A percentile compares a stretch with the other conserved stretches of the same genome.
Evolutionary conservation across 176 grass and related monocot species (phyloP).

Genomic region (Typha latifolia): DNA sequence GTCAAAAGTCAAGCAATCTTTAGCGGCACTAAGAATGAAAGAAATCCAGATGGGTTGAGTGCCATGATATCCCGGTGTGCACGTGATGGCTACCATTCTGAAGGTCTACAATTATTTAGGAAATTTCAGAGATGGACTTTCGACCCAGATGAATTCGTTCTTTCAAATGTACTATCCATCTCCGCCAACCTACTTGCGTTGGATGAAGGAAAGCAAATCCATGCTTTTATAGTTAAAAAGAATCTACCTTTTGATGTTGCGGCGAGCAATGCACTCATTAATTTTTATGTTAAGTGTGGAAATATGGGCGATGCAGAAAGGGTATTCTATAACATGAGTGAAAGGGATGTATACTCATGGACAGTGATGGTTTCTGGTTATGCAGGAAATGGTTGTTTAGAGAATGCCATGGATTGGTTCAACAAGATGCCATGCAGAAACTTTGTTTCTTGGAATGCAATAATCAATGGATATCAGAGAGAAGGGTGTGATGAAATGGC

Average conservation of each 20-base stretch:
- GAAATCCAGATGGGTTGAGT: background rate
- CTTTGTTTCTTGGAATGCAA: slow-evolving; percentile 11
- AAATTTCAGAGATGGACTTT: background rate
- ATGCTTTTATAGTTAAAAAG: slow-evolving; percentile 14
- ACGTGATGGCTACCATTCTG: background rate
- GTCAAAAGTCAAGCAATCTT: background rate
- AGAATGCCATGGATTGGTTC: background rate
- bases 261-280: slow-evolving; percentile 6
- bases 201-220: slow-evolving; percentile 12
- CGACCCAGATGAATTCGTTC: slow-evolving; percentile 12
- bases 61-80: background rate
- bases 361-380: no score
- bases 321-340: slow-evolving; percentile 1
- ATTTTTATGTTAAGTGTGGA: slow-evolving; percentile 20
- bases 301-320: background rate
- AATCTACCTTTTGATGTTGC: slow-evolving; percentile 13
- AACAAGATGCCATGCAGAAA: slow-evolving; percentile 17
- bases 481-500: slow-evolving; percentile 16
- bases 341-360: slow-evolving; percentile 4
- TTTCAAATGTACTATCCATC: no score
- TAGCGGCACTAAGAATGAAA: background rate
- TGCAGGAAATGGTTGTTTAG: no score
- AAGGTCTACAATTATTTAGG: slow-evolving; percentile 10
- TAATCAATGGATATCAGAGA: slow-evolving; percentile 14
- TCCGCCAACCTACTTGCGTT: background rate